Percentiles rank a stretch among this genome's conserved stretches.
These are phyloP conservation scores for Pistacia atlantica DNA, from an alignment of 345 rosid species.

Conservation along the genomic window DNA sequence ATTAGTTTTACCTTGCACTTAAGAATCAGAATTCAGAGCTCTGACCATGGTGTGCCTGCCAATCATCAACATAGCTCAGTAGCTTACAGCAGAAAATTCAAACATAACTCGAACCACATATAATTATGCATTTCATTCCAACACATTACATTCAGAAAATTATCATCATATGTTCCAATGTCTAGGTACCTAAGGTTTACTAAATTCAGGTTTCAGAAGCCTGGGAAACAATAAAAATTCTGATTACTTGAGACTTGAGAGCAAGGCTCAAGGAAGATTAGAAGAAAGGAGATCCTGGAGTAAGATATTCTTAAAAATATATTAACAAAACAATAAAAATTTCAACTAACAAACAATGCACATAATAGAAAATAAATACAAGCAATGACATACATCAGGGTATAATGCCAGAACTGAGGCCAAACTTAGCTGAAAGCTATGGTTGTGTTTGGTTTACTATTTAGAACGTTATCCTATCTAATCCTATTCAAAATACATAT, in stretches of 20 bases:
- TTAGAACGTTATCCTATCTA: too few species aligned
- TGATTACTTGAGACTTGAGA: background rate
- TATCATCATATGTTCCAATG: background rate
- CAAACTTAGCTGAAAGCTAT: slow-evolving; percentile 1
- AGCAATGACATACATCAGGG: slow-evolving; percentile 3
- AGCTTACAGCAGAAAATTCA: background rate
- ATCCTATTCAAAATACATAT: too few species aligned
- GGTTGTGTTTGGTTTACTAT: background rate
- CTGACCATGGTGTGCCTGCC: background rate
- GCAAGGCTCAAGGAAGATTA: background rate
- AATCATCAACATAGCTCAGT: background rate
- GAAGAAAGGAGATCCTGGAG: background rate
- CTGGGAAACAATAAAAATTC: background rate
- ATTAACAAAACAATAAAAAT: background rate
- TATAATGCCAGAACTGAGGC: background rate
- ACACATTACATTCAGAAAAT: background rate
- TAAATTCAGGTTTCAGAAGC: background rate
- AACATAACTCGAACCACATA: background rate
- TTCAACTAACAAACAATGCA: background rate
- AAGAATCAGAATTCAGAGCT: background rate
- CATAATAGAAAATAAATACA: background rate
- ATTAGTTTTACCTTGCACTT: background rate
- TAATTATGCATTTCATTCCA: background rate
- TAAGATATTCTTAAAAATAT: background rate
- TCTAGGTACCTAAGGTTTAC: background rate